phyloP scores from a whole-genome alignment of 164 flowering plant genomes.

The Chimonanthus praecox region DNA sequence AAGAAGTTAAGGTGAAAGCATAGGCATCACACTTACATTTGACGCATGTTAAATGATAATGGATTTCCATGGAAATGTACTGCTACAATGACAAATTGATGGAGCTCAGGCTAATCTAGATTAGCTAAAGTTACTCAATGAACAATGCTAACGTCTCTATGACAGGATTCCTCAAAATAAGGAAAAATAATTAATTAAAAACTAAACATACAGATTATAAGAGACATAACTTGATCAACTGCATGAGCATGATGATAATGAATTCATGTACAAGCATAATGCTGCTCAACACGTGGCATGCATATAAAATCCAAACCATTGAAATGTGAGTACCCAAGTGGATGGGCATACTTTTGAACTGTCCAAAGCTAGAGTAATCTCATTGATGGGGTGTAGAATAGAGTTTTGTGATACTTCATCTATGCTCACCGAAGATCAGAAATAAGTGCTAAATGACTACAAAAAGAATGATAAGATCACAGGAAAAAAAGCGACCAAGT shows the following conservation, averaged over 20 bases:
- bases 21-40: neutral
- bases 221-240: neutral
- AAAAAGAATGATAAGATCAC: too few relatives aligned
- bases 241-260: neutral
- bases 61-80: neutral
- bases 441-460: too few relatives aligned
- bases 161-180: neutral
- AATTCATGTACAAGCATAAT: neutral
- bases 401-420: too few relatives aligned
- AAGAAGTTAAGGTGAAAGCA: constrained; percentile 1
- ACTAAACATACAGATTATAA: neutral
- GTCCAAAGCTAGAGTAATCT: too few relatives aligned
- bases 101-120: neutral
- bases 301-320: too few relatives aligned
- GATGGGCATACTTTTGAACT: too few relatives aligned
- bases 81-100: neutral
- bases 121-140: too few relatives aligned
- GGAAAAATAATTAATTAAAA: neutral
- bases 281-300: neutral
- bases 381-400: too few relatives aligned
- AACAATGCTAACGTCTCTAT: neutral
- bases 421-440: too few relatives aligned
- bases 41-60: too few relatives aligned
- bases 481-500: too few relatives aligned
- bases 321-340: too few relatives aligned